These are phyloP conservation scores for Hordeum marinum DNA, from an alignment of 176 grass and related monocot genomes.

Conservation along the genomic window DNA sequence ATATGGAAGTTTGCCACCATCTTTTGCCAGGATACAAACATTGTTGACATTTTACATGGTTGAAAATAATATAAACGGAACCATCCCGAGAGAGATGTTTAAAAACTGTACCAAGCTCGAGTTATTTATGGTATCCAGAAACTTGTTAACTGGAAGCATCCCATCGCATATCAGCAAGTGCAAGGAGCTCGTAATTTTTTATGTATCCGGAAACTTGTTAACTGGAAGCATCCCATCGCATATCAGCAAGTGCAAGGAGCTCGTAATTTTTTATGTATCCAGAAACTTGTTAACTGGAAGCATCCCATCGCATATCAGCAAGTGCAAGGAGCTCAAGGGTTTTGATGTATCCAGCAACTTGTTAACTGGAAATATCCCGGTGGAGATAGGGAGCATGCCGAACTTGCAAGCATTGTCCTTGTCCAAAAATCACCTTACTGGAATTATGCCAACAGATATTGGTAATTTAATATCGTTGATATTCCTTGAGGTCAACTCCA, in stretches of 20 bases:
- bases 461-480: no score
- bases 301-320: no score
- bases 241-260: no score
- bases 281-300: no score
- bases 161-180: no score
- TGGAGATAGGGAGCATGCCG: neutral
- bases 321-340: no score
- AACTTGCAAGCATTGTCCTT: neutral
- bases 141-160: neutral
- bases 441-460: neutral
- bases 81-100: neutral
- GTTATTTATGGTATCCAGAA: neutral
- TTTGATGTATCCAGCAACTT: neutral
- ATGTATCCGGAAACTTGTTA: no score
- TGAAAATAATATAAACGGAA: neutral
- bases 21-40: neutral
- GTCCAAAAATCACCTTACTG: neutral
- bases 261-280: no score
- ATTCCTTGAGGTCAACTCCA: no score
- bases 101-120: neutral
- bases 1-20: neutral
- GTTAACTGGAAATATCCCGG: neutral
- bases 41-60: neutral
- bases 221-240: no score
- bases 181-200: no score